phyloP scores from a whole-genome alignment of 441 rosid species.

The Gossypium laxum region DNA sequence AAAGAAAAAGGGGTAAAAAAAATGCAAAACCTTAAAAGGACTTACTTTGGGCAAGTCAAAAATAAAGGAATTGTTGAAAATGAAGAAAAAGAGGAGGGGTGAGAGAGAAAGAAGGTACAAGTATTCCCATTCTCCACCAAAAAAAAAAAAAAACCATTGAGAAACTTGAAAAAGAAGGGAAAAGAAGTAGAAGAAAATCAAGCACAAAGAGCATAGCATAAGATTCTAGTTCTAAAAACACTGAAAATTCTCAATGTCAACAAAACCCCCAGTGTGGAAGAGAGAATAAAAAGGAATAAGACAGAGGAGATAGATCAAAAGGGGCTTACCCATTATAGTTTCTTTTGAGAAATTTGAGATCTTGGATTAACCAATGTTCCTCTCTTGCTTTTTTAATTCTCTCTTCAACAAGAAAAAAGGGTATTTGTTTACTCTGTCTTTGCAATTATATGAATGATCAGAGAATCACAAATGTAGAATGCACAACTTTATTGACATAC shows the following conservation, averaged over 20 bases:
- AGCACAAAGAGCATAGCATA: neutral
- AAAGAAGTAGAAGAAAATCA: conserved; percentile 2
- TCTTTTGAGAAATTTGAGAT: conserved; percentile 18
- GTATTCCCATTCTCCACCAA: neutral
- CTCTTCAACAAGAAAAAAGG: neutral
- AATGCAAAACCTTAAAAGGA: neutral
- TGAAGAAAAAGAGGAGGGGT: neutral
- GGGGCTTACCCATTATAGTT: conserved; percentile 36
- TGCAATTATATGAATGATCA: conserved; percentile 2
- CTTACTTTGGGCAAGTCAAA: too few relatives aligned
- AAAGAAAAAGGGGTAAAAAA: neutral
- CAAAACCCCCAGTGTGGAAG: neutral
- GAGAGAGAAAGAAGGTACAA: neutral
- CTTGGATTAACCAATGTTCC: conserved; percentile 15
- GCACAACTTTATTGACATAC: conserved; percentile 19
- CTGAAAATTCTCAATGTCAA: neutral
- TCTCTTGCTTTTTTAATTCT: neutral
- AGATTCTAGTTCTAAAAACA: neutral
- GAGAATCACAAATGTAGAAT: conserved; percentile 15
- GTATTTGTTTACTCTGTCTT: neutral
- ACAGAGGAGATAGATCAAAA: conserved; percentile 11
- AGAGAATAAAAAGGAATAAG: neutral
- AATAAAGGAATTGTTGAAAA: neutral
- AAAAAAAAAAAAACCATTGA: conserved; percentile 12
- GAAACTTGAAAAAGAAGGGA: conserved; percentile 6